Percentiles rank a stretch among this genome's conserved stretches.
phyloP scores from a whole-genome alignment of 1,139 yeast genomes.

The Scheffersomyces parashehatae region DNA sequence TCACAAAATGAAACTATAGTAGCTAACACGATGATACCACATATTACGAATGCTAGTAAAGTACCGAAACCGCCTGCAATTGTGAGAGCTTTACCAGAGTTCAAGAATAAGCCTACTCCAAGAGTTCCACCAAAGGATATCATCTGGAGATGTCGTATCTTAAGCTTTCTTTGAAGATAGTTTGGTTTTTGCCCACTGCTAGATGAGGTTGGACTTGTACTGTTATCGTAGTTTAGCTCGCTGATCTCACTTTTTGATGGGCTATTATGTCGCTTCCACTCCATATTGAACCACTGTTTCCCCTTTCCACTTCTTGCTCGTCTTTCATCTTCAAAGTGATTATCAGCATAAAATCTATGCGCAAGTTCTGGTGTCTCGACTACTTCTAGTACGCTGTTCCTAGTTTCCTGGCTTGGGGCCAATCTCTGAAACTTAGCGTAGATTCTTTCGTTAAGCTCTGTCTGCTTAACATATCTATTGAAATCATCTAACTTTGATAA shows the following conservation, averaged over 20 bases:
- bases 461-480: slow-evolving; percentile 34
- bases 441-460: slow-evolving; percentile 37
- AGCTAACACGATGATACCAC: slow-evolving; percentile 67
- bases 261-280: slow-evolving; percentile 5
- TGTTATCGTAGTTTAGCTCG: slow-evolving; percentile 1
- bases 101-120: slow-evolving; percentile 78
- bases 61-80: slow-evolving; percentile 86
- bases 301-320: slow-evolving; percentile 2
- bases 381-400: slow-evolving; percentile 28
- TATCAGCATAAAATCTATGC: slow-evolving; percentile 29
- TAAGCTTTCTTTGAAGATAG: slow-evolving; percentile 54
- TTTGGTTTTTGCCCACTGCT: slow-evolving; percentile 3
- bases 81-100: slow-evolving; percentile 76
- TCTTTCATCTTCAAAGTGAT: slow-evolving; percentile 13
- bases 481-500: slow-evolving; percentile 42
- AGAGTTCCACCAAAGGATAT: slow-evolving; percentile 81
- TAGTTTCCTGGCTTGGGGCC: slow-evolving; percentile 6
- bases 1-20: slow-evolving; percentile 81
- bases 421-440: slow-evolving; percentile 14
- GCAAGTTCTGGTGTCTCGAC: slow-evolving; percentile 31
- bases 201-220: slow-evolving; percentile 2
- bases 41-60: slow-evolving; percentile 63
- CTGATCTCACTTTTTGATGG: neutral
- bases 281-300: slow-evolving; percentile 10
- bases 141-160: slow-evolving; percentile 74